These are phyloP conservation scores for Stramenopiles sp. DNA, from an alignment of 352 stramenopile species.

Conservation along the genomic window DNA sequence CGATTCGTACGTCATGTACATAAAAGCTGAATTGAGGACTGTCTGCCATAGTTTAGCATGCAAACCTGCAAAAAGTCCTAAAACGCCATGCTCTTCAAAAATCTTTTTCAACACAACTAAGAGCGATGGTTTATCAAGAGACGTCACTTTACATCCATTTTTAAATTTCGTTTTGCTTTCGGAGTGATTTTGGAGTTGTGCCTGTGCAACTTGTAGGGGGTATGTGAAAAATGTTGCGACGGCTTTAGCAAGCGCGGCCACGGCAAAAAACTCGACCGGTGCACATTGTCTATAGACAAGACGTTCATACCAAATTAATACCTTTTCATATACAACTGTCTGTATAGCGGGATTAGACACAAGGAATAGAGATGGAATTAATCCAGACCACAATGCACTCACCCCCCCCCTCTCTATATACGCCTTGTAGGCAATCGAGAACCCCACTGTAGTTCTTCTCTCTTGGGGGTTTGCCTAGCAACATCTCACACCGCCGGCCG, in stretches of 20 bases:
- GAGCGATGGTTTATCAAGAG: too few relatives aligned
- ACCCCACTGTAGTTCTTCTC: too few relatives aligned
- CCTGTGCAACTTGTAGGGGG: constrained; percentile 74
- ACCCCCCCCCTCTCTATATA: constrained; percentile 47
- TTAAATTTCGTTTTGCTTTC: too few relatives aligned
- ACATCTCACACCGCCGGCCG: too few relatives aligned
- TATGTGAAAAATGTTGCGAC: constrained; percentile 76
- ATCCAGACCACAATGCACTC: constrained; percentile 67
- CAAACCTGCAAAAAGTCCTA: constrained; percentile 62
- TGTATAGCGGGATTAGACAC: constrained; percentile 85
- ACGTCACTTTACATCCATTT: too few relatives aligned
- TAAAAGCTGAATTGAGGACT: constrained; percentile 70
- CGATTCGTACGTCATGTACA: constrained; percentile 79
- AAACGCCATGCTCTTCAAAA: constrained; percentile 47
- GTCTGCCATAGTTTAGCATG: constrained; percentile 78
- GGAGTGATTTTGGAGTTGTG: constrained; percentile 51
- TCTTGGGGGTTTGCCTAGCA: too few relatives aligned
- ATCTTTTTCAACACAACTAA: too few relatives aligned
- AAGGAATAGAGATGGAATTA: constrained; percentile 61
- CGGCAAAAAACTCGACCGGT: constrained; percentile 61
- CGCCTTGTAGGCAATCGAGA: too few relatives aligned
- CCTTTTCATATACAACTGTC: constrained; percentile 76
- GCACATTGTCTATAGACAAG: constrained; percentile 31
- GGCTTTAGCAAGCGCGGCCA: constrained; percentile 67
- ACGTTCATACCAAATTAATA: constrained; percentile 55